Evolutionary conservation across 805 yeast genomes (phyloP).

Genomic region (Wickerhamomyces ciferrii): DNA sequence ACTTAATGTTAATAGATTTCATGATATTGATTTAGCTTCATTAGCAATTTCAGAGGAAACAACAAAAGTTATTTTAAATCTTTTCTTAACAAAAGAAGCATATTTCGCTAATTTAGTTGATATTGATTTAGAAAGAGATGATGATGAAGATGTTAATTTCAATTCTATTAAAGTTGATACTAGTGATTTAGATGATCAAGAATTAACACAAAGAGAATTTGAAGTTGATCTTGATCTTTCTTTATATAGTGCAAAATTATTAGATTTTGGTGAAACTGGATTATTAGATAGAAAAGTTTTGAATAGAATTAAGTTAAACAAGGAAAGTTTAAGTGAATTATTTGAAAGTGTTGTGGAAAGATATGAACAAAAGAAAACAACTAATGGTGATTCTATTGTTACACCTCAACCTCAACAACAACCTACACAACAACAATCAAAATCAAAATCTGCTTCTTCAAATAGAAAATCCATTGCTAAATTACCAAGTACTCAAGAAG

Average conservation of each 20-base stretch:
- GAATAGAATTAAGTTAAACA: conserved; percentile 33
- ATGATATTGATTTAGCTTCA: conserved; percentile 14
- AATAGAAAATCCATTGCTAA: not conserved
- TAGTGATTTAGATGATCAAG: conserved; percentile 11
- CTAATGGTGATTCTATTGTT: not conserved
- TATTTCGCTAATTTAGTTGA: conserved; percentile 30
- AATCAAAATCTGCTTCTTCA: not conserved
- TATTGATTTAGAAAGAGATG: conserved; percentile 43
- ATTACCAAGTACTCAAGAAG: not conserved
- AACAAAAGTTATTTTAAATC: conserved; percentile 29
- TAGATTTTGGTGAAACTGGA: conserved; percentile 28
- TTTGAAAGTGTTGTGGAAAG: conserved; percentile 7
- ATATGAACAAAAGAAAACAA: not conserved
- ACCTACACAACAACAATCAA: not conserved
- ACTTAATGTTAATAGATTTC: conserved; percentile 13
- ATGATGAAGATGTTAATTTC: conserved; percentile 43
- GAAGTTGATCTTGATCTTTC: conserved; percentile 35
- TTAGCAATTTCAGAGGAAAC: conserved; percentile 24
- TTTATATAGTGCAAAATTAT: conserved; percentile 34
- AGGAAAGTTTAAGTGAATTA: conserved; percentile 27
- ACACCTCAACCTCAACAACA: not conserved
- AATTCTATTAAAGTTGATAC: conserved; percentile 12
- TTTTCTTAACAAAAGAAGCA: conserved; percentile 46
- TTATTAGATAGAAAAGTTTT: conserved; percentile 23
- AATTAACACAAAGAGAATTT: conserved; percentile 24